Evolutionary conservation across 441 rosid species (phyloP).

Genomic region (Manihot esculenta): DNA sequence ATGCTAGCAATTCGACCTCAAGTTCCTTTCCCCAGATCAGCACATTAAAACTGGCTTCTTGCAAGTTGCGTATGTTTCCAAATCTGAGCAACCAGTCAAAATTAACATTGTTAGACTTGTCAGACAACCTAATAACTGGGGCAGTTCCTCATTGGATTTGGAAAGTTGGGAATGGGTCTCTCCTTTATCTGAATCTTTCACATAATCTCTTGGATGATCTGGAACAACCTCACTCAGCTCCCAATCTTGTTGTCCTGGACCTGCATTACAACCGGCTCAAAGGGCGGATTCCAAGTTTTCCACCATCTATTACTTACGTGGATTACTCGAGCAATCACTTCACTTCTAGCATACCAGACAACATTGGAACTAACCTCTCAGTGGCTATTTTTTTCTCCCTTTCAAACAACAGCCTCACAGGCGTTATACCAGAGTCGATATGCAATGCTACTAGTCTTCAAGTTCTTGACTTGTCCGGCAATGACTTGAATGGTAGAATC

Average conservation of each 20-base stretch:
- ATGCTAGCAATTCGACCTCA: not conserved
- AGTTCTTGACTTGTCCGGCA: constrained; percentile 46
- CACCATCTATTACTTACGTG: not conserved
- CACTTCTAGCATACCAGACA: constrained; percentile 13
- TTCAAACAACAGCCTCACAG: constrained; percentile 16
- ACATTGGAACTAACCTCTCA: constrained; percentile 9
- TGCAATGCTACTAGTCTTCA: constrained; percentile 31
- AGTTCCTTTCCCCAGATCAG: constrained; percentile 5
- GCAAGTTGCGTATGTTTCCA: constrained; percentile 36
- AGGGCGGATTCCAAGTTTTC: constrained; percentile 15
- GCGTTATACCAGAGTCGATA: constrained; percentile 13
- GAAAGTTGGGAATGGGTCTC: constrained; percentile 1
- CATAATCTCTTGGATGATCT: constrained; percentile 24
- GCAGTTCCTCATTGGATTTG: constrained; percentile 49
- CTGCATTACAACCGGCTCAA: constrained; percentile 24
- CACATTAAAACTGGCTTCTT: constrained; percentile 22
- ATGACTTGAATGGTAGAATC: constrained; percentile 31
- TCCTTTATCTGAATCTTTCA: constrained; percentile 29
- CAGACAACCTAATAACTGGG: constrained; percentile 39
- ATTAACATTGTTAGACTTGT: constrained; percentile 31
- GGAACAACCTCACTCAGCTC: not conserved
- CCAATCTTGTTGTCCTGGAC: constrained; percentile 21
- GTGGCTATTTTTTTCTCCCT: not conserved
- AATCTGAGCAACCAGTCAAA: constrained; percentile 14
- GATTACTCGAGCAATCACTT: constrained; percentile 29